Base-by-base conservation (phyloP, 1,284 basidiomycete genomes). In the Butyriboletus appendiculatus region DNA sequence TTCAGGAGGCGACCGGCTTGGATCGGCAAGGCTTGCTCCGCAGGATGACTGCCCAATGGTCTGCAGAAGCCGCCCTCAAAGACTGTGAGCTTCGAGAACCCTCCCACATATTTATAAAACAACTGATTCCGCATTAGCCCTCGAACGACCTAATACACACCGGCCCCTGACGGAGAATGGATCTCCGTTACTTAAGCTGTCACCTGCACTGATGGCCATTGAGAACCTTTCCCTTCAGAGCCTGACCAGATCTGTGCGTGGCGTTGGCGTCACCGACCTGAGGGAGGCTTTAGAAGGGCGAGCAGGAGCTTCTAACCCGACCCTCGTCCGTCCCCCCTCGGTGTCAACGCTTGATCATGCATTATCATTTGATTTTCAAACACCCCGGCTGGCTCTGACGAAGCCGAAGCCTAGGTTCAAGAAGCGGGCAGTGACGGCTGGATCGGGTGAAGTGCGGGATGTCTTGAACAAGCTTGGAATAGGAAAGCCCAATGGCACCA, bases 141-240 rank as follows among this genome's bases (percentile, higher is more conserved):
- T 88, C 45, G 88, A 91, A 67, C 76, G 75, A 51, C 78, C 80
- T 43, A 75, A 80, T 9, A 76, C 74, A n/a, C 82, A 79, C 53
- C 82, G 90, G 1, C 62, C 82, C 39, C 75, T 85, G 16, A 81
- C 81, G 35, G 87, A 91, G 58, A 84, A 83, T 26, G 73, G 85
- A 43, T 84, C 87, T 1, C 84, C 88, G 5, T 77, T 92, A 47
- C 79, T 91, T 55, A 90, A 86, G 67, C 82, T 93, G 34, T 88
- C 90, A 3, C 90, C 88, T 39, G 85, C 87, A 15, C 75, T 95
- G 54, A 94, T 94, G 91, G 88, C 90, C 57, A 90, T 92, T 55
- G 90, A 94, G 59, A 95, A 95, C 68, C 76, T 90, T 24, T 94
- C 92, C 5, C 76, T 92, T 48, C 88, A 90, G 65, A 92, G 89